Conservation (phyloP, 441 rosid genomes). For the Geranium incanum region DNA sequence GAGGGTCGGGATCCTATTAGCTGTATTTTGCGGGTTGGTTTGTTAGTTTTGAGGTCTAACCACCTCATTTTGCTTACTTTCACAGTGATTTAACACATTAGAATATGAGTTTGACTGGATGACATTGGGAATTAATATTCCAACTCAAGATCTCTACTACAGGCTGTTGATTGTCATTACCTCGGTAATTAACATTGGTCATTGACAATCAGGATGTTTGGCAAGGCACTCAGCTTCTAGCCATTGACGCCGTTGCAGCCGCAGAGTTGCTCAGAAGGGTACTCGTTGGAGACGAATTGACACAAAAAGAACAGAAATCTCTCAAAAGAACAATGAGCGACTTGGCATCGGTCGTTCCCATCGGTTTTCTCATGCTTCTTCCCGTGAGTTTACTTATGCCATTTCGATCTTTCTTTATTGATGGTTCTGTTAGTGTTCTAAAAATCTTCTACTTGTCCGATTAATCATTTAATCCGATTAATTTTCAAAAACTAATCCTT, state of each 20-base stretch:
- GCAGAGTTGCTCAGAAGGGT: slow-evolving; percentile 63
- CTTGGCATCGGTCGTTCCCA: slow-evolving; percentile 89
- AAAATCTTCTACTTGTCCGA: too few relatives aligned
- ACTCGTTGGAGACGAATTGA: slow-evolving; percentile 77
- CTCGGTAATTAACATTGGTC: slow-evolving; percentile 7
- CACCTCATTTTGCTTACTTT: too few relatives aligned
- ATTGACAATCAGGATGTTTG: slow-evolving; percentile 67
- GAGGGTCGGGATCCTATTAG: too few relatives aligned
- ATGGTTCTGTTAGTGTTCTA: too few relatives aligned
- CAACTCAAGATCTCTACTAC: slow-evolving; percentile 12
- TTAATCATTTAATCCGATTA: too few relatives aligned
- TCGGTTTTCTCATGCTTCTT: slow-evolving; percentile 92
- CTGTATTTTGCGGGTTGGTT: too few relatives aligned
- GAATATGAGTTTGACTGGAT: not conserved
- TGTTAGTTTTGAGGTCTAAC: too few relatives aligned
- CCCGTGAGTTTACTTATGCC: slow-evolving; percentile 55
- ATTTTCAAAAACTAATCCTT: too few relatives aligned
- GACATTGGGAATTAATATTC: slow-evolving; percentile 6
- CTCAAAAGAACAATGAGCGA: slow-evolving; percentile 81
- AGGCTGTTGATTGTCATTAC: slow-evolving; percentile 5
- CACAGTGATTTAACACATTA: too few relatives aligned
- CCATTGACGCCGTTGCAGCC: slow-evolving; percentile 83
- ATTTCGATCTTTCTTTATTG: too few relatives aligned
- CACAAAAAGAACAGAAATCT: slow-evolving; percentile 80
- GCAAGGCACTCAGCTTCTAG: slow-evolving; percentile 98